Evolutionary conservation across 2,329 filamentous ascomycete species (phyloP), one percentile per base, ranked within the genome.

Genomic region (Xylariales sp.): DNA sequence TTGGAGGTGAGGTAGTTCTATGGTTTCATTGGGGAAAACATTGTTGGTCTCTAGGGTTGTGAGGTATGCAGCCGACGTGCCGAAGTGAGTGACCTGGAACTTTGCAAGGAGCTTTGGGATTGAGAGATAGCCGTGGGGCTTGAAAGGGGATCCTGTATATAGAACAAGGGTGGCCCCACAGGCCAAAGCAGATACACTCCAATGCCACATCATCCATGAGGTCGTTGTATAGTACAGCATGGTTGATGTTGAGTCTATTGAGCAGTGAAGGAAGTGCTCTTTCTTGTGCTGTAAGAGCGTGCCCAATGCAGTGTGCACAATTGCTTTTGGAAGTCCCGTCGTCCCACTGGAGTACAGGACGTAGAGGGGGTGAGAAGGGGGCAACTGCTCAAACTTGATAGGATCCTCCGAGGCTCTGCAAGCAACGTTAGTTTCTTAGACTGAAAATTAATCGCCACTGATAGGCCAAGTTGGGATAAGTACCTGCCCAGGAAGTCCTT

Each of bases 131-230:
- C 85, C 85, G 40, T 85, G 71, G 0, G 85, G 86, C 33, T 76
- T 74, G 69, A 97, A 97, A 0, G 93, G 93, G 0, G 88, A 95
- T 33, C 93, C 93, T 37, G 95, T 88, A 62, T 96, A 98, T 4
- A 97, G 73, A 15, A 97, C 74, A 11, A 97, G 69, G 0, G 88
- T 91, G 10, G 86, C 78, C 37, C 91, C 91, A 20, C 80, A 82
- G 8, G 90, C 86, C 4, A 97, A 78, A 5, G 83, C 88, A 1
- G 88, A 91, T 15, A 96, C 77, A 28, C 90, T 82, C 90, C 91
- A 97, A 60, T 97, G 91, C 89, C 90, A 96, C 91, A 97, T 97
- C 90, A 98, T 97, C 93, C 90, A 96, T 0, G 88, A 94, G 10
- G 85, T 89, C 4, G 90, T 96, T 1, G 89, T 95, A 66, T 90